A percentile compares a stretch with the other conserved stretches of the same genome.
phyloP scores from a whole-genome alignment of 768 basidiomycete genomes.

The Pholiota molesta region DNA sequence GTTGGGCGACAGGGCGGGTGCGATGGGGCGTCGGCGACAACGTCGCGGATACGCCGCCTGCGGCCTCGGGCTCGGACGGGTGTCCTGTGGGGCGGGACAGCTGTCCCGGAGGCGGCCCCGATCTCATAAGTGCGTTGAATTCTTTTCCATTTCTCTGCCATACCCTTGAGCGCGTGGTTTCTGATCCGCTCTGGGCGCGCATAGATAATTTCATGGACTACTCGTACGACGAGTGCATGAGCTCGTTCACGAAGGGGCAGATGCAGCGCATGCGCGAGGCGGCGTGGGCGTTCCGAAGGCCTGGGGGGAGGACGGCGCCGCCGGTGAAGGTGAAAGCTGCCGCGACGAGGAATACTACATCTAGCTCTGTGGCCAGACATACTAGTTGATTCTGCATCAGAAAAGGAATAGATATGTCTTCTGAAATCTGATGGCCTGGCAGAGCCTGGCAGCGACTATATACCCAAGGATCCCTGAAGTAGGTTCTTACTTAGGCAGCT shows the following conservation, averaged over 20 bases:
- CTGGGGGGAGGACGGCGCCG: neutral
- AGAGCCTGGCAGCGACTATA: too few species aligned
- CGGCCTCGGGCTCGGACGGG: slow-evolving; percentile 37
- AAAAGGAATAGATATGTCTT: too few species aligned
- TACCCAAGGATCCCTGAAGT: too few species aligned
- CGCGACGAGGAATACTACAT: too few species aligned
- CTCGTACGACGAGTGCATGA: slow-evolving; percentile 48
- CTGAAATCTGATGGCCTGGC: too few species aligned
- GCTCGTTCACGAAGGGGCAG: slow-evolving; percentile 47
- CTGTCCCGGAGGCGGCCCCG: slow-evolving; percentile 34
- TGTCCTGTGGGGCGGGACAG: slow-evolving; percentile 36
- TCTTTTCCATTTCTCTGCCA: neutral
- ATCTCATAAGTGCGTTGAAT: slow-evolving; percentile 46
- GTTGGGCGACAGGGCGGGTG: slow-evolving; percentile 31
- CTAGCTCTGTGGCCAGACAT: too few species aligned
- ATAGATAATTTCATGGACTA: slow-evolving; percentile 53
- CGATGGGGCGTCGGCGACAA: slow-evolving; percentile 35
- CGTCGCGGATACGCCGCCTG: slow-evolving; percentile 46
- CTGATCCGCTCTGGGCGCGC: neutral
- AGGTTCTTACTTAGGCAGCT: too few species aligned
- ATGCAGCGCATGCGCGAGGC: slow-evolving; percentile 34
- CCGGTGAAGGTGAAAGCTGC: neutral
- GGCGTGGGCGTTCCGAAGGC: neutral
- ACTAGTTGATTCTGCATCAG: too few species aligned
- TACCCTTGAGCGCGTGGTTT: too few species aligned